Evolutionary conservation across 2,329 filamentous ascomycete genomes (phyloP), one percentile per base, ranked within the genome.

Genomic region (Pseudogymnoascus sp.): DNA sequence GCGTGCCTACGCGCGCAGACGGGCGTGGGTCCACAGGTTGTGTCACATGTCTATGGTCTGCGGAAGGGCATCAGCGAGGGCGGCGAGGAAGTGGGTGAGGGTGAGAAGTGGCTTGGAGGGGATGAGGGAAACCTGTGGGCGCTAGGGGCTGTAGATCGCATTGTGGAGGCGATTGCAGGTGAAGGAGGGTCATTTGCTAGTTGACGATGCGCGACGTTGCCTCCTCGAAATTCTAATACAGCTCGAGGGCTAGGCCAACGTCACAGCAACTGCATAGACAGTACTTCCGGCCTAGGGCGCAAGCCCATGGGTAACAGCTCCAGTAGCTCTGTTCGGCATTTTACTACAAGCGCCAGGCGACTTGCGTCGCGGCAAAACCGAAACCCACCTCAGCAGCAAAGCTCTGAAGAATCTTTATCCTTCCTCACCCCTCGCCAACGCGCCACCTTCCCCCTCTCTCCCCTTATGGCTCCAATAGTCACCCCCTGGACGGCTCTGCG

Each of bases 21-120:
- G 8, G 91, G 91, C 0, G 91, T 95, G 0, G 91, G 86, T 0
- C 91, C 90, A 1, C 91, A 95, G 78, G 89, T 96, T 11, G 76
- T 89, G 16, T 91, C 87, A 68, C 91, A 96, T 75, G 81, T 95
- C 0, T 93, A 92, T 76, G 91, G 91, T 0, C 72, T 96, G 75
- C 77, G 89, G 64, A 95, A 95, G 78, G 89, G 85, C 0, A 80
- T 89, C 61, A 85, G 89, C 66, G 87, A 91, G 73, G 89, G 87
- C 1, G 81, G 82, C 62, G 77, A 78, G 59, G 76, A 78, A 33
- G 73, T 72, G 6, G 77, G 81, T 26, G 76, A 82, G 63, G 83
- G 79, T 1, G 82, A 79, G 1, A 75, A 78, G 68, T 89, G 86
- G 86, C 73, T 88, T 69, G 85, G 85, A 1, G 80, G 80, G 33